Base-by-base conservation (phyloP, 768 basidiomycete species). In the Clavulina sp. region DNA sequence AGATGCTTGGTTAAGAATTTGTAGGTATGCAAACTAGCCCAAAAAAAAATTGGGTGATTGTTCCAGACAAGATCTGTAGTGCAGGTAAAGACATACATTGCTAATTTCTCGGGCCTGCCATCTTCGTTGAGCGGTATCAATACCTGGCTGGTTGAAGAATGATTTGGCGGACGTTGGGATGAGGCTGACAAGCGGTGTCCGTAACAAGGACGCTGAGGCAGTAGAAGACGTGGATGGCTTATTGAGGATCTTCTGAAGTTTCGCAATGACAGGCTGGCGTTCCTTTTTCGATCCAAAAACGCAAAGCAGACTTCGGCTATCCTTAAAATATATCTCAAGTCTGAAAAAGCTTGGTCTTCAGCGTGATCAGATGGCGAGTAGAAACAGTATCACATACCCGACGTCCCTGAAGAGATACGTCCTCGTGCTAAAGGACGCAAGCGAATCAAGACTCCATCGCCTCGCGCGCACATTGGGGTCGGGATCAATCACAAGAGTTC, bases 61-160 rank as follows among this genome's bases (percentile, higher is more conserved):
- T 28, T 13, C 9, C 13, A 28, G 24, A 24, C 9, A 1, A 46
- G 13, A 9, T 13, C 9, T 2, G n/a, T 21, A 26, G 44, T 7
- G 3, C 26, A 34, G 23, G 38, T 26, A 18, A 48, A 49, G 21
- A 63, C 77, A 23, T 56, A 89, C 89, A 59, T 93, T 96, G 58
- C 88, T 92, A 52, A 95, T 85, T 61, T 91, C 85, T 40, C 91
- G 71, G 13, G 79, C 75, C 61, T 88, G 85, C 92, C 92, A 96
- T 57, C 76, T 80, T 41, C 78, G 68, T 56, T 82, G 85, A 0
- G 86, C 86, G 3, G 73, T 74, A 2, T 73, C 69, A 4, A 89
- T 62, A 41, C 83, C 81, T 57, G 83, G 80, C 6, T 63, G 58
- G 28, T 69, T 50, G 9, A 32, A 21, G 32, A 48, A 54, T 28